Evolutionary conservation across 352 stramenopile species (phyloP).

Genomic region (Phytophthora syringae): DNA sequence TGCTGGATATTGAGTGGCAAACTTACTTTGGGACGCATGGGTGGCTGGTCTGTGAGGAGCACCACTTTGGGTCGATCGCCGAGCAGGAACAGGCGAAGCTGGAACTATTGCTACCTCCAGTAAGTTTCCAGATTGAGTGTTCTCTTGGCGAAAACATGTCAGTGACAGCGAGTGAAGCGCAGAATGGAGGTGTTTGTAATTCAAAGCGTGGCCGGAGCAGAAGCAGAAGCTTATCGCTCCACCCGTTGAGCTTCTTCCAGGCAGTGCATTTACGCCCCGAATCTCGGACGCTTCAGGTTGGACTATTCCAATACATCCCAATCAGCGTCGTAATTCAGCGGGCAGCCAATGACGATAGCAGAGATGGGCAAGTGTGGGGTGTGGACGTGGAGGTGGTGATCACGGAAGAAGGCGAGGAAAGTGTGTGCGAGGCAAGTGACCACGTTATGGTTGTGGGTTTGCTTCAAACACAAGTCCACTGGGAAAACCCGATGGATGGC

Average conservation of each 20-base stretch:
- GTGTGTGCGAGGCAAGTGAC: conserved; percentile 16
- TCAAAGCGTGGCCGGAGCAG: conserved; percentile 8
- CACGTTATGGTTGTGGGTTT: conserved; percentile 49
- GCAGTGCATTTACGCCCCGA: conserved; percentile 17
- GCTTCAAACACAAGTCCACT: conserved; percentile 39
- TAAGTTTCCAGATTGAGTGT: conserved; percentile 41
- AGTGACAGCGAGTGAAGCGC: neutral
- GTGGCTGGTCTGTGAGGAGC: conserved; percentile 28
- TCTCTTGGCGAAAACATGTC: neutral
- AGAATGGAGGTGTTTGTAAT: conserved; percentile 17
- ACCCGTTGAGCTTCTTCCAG: conserved; percentile 34
- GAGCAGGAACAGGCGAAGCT: conserved; percentile 19
- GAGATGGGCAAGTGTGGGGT: conserved; percentile 7
- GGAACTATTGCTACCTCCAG: conserved; percentile 40
- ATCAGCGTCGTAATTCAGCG: conserved; percentile 29
- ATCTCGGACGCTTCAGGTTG: conserved; percentile 10
- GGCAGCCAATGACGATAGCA: neutral
- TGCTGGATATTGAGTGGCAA: conserved; percentile 60
- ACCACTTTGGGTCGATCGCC: conserved; percentile 19
- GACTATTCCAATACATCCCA: conserved; percentile 37
- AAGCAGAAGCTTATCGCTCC: conserved; percentile 14
- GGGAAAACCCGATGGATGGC: conserved; percentile 15
- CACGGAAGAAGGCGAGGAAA: conserved; percentile 38
- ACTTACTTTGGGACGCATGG: conserved; percentile 60
- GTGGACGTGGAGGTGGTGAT: conserved; percentile 43